Evolutionary conservation across 768 basidiomycete genomes (phyloP).

Genomic region (Tulasnella sp.): DNA sequence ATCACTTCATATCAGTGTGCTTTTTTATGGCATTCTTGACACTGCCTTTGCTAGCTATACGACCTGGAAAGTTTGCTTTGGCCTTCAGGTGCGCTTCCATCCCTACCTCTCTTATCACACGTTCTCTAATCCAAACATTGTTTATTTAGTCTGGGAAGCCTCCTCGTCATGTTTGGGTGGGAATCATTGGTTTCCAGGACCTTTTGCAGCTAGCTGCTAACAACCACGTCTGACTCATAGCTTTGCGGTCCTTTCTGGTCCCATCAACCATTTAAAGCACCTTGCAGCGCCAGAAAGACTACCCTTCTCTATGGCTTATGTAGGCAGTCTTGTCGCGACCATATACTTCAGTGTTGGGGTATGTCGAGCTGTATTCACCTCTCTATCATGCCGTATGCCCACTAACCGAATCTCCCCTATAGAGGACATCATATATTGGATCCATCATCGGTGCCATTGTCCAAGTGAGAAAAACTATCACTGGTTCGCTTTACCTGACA

Average conservation of each 20-base stretch:
- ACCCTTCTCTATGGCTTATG: slow-evolving; percentile 55
- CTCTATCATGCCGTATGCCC: neutral
- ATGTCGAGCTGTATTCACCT: slow-evolving; percentile 27
- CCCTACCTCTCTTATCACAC: neutral
- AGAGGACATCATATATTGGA: slow-evolving; percentile 79
- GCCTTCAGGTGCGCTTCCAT: slow-evolving; percentile 54
- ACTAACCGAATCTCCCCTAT: slow-evolving; percentile 6
- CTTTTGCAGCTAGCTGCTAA: neutral
- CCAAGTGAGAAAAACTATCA: slow-evolving; percentile 44
- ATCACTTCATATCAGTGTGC: too few species aligned
- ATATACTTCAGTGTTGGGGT: slow-evolving; percentile 89
- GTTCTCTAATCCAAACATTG: neutral
- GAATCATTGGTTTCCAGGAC: slow-evolving; percentile 20
- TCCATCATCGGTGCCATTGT: slow-evolving; percentile 73
- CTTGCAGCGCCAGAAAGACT: slow-evolving; percentile 26
- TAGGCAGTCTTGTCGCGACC: slow-evolving; percentile 72
- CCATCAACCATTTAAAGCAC: slow-evolving; percentile 86
- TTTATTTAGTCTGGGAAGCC: slow-evolving; percentile 57
- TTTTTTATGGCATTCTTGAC: slow-evolving; percentile 87
- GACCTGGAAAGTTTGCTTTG: slow-evolving; percentile 84
- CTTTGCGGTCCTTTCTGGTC: slow-evolving; percentile 45
- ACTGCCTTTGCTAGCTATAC: slow-evolving; percentile 55
- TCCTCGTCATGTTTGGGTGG: slow-evolving; percentile 94
- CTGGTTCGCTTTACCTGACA: neutral
- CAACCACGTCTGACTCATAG: slow-evolving; percentile 17